Evolutionary conservation across 495 filamentous ascomycete species (phyloP).

Genomic region (Aspergillus campestris): DNA sequence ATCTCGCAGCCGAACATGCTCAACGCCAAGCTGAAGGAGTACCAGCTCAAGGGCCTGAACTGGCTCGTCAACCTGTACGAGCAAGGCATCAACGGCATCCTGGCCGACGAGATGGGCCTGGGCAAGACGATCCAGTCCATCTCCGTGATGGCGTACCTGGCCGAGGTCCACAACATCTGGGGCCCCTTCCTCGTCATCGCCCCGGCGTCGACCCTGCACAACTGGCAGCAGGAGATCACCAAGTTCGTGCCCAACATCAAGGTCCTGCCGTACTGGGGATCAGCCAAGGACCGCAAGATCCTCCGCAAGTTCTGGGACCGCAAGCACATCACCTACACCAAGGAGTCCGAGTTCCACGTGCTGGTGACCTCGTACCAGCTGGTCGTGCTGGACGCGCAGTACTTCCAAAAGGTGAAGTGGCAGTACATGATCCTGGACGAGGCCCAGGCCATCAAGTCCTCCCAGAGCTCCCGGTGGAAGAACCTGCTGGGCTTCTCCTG

Average conservation of each 20-base stretch:
- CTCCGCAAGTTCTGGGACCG: slow-evolving; percentile 98
- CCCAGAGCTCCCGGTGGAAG: slow-evolving; percentile 94
- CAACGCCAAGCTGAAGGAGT: slow-evolving; percentile 90
- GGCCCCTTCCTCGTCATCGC: slow-evolving; percentile 96
- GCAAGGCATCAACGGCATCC: slow-evolving; percentile 98
- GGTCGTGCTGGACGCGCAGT: slow-evolving; percentile 88
- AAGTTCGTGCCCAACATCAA: slow-evolving; percentile 91
- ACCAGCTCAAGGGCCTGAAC: slow-evolving; percentile 96
- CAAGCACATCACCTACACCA: slow-evolving; percentile 89
- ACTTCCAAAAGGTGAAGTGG: slow-evolving; percentile 98
- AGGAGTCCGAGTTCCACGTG: slow-evolving; percentile 90
- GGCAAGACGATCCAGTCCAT: slow-evolving; percentile 99
- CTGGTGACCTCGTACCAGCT: slow-evolving; percentile 96
- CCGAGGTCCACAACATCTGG: slow-evolving; percentile 96
- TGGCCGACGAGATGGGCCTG: slow-evolving; percentile 99
- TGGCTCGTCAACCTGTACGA: slow-evolving; percentile 99
- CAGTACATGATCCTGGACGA: slow-evolving; percentile 99
- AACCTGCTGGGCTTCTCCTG: slow-evolving; percentile 88
- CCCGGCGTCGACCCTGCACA: slow-evolving; percentile 92
- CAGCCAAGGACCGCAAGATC: slow-evolving; percentile 87
- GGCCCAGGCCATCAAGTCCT: slow-evolving; percentile 98
- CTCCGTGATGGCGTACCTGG: slow-evolving; percentile 97
- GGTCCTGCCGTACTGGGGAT: slow-evolving; percentile 95
- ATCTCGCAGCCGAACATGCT: slow-evolving; percentile 93
- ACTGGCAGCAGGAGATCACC: slow-evolving; percentile 97